phyloP scores from a whole-genome alignment of 192 early-diverging fungal species.

The Coemansia sp. region DNA sequence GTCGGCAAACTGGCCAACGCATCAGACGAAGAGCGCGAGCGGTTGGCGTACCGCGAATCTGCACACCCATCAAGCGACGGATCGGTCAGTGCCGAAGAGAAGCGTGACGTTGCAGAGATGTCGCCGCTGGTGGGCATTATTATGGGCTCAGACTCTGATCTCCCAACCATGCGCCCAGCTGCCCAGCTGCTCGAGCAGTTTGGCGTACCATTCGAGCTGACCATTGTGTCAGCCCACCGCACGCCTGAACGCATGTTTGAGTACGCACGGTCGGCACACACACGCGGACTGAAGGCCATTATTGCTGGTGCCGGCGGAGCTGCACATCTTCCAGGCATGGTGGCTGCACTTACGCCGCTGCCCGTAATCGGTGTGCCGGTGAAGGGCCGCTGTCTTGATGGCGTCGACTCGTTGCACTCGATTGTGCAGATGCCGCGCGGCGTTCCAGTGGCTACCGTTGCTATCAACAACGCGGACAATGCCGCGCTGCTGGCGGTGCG shows the following conservation, averaged over 20 bases:
- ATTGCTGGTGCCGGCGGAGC: slow-evolving; percentile 99
- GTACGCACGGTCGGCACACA: slow-evolving; percentile 83
- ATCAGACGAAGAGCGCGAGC: slow-evolving; percentile 39
- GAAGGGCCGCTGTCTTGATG: slow-evolving; percentile 87
- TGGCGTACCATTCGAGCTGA: slow-evolving; percentile 93
- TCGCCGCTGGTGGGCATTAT: slow-evolving; percentile 93
- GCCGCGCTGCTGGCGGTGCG: slow-evolving; percentile 92
- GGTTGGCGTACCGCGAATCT: slow-evolving; percentile 27
- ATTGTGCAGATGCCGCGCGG: slow-evolving; percentile 99
- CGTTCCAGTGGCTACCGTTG: slow-evolving; percentile 97
- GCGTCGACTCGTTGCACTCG: slow-evolving; percentile 94
- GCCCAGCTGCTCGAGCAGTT: slow-evolving; percentile 87
- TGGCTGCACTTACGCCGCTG: slow-evolving; percentile 94
- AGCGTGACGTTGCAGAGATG: slow-evolving; percentile 35
- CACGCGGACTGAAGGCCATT: slow-evolving; percentile 91
- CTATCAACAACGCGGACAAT: slow-evolving; percentile 97
- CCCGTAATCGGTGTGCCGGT: slow-evolving; percentile 98
- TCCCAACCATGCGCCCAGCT: slow-evolving; percentile 90
- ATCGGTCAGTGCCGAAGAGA: slow-evolving; percentile 26
- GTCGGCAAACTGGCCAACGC: slow-evolving; percentile 54
- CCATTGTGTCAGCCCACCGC: slow-evolving; percentile 96
- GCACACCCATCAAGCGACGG: slow-evolving; percentile 17
- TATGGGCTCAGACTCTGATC: slow-evolving; percentile 98
- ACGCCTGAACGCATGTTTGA: slow-evolving; percentile 92
- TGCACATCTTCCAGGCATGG: slow-evolving; percentile 99